phyloP scores from a whole-genome alignment of 768 basidiomycete species.

The Gloeophyllum trabeum region DNA sequence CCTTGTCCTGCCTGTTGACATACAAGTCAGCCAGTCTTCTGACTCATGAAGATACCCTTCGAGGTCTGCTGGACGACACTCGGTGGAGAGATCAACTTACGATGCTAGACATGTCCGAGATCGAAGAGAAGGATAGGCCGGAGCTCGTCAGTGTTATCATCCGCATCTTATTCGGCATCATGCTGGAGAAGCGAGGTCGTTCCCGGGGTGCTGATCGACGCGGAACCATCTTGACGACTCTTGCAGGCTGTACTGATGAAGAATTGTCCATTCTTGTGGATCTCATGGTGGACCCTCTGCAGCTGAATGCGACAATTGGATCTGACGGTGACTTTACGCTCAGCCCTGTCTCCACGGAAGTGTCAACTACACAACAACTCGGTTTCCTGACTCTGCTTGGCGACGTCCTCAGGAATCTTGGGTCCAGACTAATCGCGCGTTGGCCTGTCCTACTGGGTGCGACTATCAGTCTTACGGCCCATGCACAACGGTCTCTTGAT shows the following conservation, averaged over 20 bases:
- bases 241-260: constrained; percentile 57
- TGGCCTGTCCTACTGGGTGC: constrained; percentile 73
- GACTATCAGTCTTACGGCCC: constrained; percentile 51
- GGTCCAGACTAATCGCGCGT: constrained; percentile 49
- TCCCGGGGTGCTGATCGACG: constrained; percentile 55
- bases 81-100: constrained; percentile 85
- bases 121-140: constrained; percentile 41
- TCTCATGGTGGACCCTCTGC: constrained; percentile 67
- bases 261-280: constrained; percentile 75
- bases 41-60: constrained; percentile 52
- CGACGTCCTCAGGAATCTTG: constrained; percentile 76
- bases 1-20: constrained; percentile 70
- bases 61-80: constrained; percentile 68
- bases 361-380: constrained; percentile 55
- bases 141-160: constrained; percentile 63
- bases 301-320: constrained; percentile 17
- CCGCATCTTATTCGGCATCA: constrained; percentile 76
- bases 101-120: constrained; percentile 50
- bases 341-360: constrained; percentile 15
- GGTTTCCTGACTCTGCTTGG: constrained; percentile 82
- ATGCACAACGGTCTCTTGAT: constrained; percentile 51
- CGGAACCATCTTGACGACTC: constrained; percentile 60
- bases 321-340: constrained; percentile 20
- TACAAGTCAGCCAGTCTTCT: constrained; percentile 59
- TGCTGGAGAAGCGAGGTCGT: constrained; percentile 72